A percentile compares a stretch with the other conserved stretches of the same genome.
Conservation (phyloP, 805 yeast genomes). For the Myxozyma neotropica region DNA sequence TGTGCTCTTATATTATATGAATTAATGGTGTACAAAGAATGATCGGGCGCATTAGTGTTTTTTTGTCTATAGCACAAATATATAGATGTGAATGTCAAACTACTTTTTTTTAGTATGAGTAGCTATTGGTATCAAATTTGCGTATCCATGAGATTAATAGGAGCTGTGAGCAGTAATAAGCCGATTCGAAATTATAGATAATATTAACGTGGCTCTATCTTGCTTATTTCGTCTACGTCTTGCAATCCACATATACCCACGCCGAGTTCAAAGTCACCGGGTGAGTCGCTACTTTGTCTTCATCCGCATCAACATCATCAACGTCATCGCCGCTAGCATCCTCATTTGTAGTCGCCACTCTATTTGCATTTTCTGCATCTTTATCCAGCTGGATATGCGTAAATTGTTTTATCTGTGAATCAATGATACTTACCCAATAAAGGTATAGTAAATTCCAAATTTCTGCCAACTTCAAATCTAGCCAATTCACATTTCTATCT, state of each 20-base stretch:
- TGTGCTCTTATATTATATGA: not conserved
- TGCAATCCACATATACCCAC: too few species aligned
- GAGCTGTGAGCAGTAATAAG: not conserved
- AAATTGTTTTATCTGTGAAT: too few species aligned
- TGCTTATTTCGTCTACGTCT: too few species aligned
- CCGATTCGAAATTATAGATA: not conserved
- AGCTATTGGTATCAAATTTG: too few species aligned
- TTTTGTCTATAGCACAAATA: slow-evolving; percentile 9
- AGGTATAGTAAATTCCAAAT: not conserved
- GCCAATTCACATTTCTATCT: not conserved
- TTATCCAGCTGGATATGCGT: too few species aligned
- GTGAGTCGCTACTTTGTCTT: too few species aligned
- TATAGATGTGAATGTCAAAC: slow-evolving; percentile 4
- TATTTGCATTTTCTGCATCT: too few species aligned
- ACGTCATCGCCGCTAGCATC: too few species aligned
- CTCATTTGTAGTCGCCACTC: too few species aligned
- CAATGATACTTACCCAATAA: not conserved
- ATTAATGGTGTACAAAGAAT: slow-evolving; percentile 13
- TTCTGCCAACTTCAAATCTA: not conserved
- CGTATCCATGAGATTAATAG: not conserved
- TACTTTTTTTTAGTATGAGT: not conserved
- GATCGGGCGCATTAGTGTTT: slow-evolving; percentile 16
- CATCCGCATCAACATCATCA: too few species aligned
- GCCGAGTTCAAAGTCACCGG: too few species aligned
- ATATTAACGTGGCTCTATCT: too few species aligned